A percentile compares a stretch with the other conserved stretches of the same genome.
phyloP scores from a whole-genome alignment of 495 filamentous ascomycete species.

The Podospora comata region DNA sequence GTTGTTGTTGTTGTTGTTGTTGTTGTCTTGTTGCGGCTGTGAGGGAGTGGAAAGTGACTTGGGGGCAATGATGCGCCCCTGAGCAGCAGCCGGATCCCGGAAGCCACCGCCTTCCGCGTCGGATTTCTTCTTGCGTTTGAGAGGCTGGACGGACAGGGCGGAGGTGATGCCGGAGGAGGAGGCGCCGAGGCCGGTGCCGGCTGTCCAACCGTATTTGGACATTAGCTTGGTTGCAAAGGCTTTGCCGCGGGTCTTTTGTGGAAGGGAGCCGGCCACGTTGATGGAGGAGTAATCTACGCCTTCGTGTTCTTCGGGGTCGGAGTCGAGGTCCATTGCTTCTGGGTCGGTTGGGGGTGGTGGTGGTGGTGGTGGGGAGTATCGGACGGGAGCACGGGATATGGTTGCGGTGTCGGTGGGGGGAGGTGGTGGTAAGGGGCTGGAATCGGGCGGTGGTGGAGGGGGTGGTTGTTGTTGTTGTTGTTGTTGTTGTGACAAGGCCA shows the following conservation, averaged over 20 bases:
- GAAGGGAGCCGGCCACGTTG: slow-evolving; percentile 47
- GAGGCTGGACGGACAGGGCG: slow-evolving; percentile 74
- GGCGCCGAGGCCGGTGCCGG: slow-evolving; percentile 82
- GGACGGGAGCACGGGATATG: slow-evolving; percentile 84
- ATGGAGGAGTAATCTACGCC: slow-evolving; percentile 45
- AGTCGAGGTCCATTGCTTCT: slow-evolving; percentile 52
- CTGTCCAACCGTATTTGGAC: slow-evolving; percentile 88
- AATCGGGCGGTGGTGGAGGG: slow-evolving; percentile 35
- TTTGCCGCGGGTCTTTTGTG: slow-evolving; percentile 61
- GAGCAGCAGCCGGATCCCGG: slow-evolving; percentile 60
- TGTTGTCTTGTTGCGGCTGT: slow-evolving; percentile 10
- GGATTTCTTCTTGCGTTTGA: slow-evolving; percentile 74
- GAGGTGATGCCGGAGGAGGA: slow-evolving; percentile 75
- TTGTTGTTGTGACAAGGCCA: slow-evolving; percentile 44
- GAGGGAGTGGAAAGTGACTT: slow-evolving; percentile 28
- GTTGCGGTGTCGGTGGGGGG: slow-evolving; percentile 38
- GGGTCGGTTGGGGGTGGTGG: slow-evolving; percentile 50
- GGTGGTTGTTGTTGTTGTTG: slow-evolving; percentile 21
- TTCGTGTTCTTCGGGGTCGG: slow-evolving; percentile 33
- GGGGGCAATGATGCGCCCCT: slow-evolving; percentile 77
- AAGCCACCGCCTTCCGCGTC: slow-evolving; percentile 80
- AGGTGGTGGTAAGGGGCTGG: slow-evolving; percentile 36
- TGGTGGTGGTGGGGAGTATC: slow-evolving; percentile 66
- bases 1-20: slow-evolving; percentile 29
- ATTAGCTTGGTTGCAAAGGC: slow-evolving; percentile 81